Base-by-base conservation (phyloP, 2,329 filamentous ascomycete genomes). In the Shiraia sp. region DNA sequence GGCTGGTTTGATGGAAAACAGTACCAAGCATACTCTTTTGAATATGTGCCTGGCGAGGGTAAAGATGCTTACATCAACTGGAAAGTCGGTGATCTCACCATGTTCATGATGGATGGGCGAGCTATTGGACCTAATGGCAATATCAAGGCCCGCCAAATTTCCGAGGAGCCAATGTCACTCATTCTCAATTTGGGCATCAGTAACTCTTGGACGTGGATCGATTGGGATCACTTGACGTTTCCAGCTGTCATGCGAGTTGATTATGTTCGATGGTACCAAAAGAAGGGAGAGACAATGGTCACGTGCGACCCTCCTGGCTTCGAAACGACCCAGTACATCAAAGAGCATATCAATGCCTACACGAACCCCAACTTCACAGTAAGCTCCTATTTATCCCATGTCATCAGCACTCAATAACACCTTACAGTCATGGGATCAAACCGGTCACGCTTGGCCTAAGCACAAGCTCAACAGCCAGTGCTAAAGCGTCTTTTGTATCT, bases 21-120 rank as follows among this genome's bases (percentile, higher is more conserved):
- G 14, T 81, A 80, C 52, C 79, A 81, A 52, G 78, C 74, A 35
- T 81, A 78, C 57, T 74, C 75, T 2, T 81, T 78, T 40, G 79
- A 82, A 47, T 81, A 81, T 46, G 66, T 63, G 1, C 77, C 78
- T 2, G 78, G 79, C 3, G 66, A 68, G 13, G 67, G 65, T 24
- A 59, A 73, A 46, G 69, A 75, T 10, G 66, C 70, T 1, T 68
- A 72, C 42, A 75, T 81, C 38, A 69, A 71, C 6, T 81, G 79
- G 78, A 76, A 74, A 45, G 72, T 80, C 3, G 78, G 75, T 10
- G 74, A 76, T 15, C 61, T 76, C 19, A 72, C 73, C 37, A 75
- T 74, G 33, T 79, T 78, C 65, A 70, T 72, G 45, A 70, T 81
- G 60, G 75, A 79, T 46, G 77, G 74, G 10, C 68, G 75, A 24